A percentile compares a stretch with the other conserved stretches of the same genome.
Evolutionary conservation across 192 early-diverging fungal species (phyloP).

Genomic region (Gamsiella multidivaricata): DNA sequence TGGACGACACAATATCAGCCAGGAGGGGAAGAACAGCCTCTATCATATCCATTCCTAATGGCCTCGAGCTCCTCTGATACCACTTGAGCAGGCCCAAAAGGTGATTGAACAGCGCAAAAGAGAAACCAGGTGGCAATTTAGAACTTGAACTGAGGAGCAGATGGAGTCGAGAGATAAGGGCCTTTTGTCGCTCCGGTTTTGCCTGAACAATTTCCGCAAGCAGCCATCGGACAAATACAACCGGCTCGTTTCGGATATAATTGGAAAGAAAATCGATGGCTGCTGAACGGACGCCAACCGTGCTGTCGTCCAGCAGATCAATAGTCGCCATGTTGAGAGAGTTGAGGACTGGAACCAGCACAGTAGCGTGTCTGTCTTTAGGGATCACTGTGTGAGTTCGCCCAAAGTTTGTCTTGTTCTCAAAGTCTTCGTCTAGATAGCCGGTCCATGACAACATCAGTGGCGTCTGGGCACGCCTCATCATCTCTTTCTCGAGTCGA

Average conservation of each 20-base stretch:
- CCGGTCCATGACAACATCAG: slow-evolving; percentile 60
- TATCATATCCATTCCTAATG: slow-evolving; percentile 53
- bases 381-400: slow-evolving; percentile 21
- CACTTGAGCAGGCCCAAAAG: slow-evolving; percentile 68
- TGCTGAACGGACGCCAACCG: slow-evolving; percentile 59
- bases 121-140: slow-evolving; percentile 63
- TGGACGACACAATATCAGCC: slow-evolving; percentile 61
- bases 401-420: slow-evolving; percentile 42
- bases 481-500: slow-evolving; percentile 56
- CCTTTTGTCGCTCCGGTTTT: slow-evolving; percentile 44
- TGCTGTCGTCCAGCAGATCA: slow-evolving; percentile 62
- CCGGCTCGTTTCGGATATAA: slow-evolving; percentile 66
- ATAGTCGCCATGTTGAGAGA: slow-evolving; percentile 57
- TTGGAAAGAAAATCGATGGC: slow-evolving; percentile 57
- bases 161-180: slow-evolving; percentile 55
- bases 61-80: slow-evolving; percentile 59
- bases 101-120: slow-evolving; percentile 64
- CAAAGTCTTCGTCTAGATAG: slow-evolving; percentile 61
- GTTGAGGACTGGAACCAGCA: slow-evolving; percentile 58
- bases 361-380: slow-evolving; percentile 44
- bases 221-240: slow-evolving; percentile 62
- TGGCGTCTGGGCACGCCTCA: slow-evolving; percentile 58
- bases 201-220: slow-evolving; percentile 60
- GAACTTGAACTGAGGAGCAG: slow-evolving; percentile 59
- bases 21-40: slow-evolving; percentile 57